Evolutionary conservation across 768 basidiomycete genomes (phyloP).

Genomic region (Psilocybe tampanensis): DNA sequence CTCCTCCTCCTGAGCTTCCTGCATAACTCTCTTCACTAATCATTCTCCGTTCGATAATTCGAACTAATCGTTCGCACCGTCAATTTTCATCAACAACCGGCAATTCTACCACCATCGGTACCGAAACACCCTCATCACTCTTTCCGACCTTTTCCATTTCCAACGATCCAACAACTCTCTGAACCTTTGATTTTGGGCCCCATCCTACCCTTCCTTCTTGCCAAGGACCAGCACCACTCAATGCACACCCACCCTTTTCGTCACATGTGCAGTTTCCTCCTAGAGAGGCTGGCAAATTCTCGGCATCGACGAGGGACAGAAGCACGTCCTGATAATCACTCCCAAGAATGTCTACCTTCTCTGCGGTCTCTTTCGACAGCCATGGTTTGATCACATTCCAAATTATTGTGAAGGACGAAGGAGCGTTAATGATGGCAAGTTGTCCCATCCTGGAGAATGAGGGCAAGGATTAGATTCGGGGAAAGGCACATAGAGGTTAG

Average conservation of each 20-base stretch:
- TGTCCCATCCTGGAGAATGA: constrained; percentile 62
- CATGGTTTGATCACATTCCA: constrained; percentile 72
- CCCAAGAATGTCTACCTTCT: constrained; percentile 69
- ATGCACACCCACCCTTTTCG: constrained; percentile 55
- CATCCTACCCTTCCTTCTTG: constrained; percentile 57
- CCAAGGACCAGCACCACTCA: constrained; percentile 74
- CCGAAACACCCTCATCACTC: not conserved
- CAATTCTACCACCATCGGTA: constrained; percentile 4
- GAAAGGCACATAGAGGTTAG: not conserved
- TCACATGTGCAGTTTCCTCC: constrained; percentile 71
- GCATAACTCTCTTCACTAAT: not conserved
- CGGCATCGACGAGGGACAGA: constrained; percentile 60
- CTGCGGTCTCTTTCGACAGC: constrained; percentile 72
- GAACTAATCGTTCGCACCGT: not conserved
- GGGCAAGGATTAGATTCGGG: constrained; percentile 1
- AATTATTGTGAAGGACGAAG: constrained; percentile 70
- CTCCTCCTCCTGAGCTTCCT: constrained; percentile 23
- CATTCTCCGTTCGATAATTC: not conserved
- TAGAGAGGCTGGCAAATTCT: constrained; percentile 59
- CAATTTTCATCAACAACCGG: constrained; percentile 2
- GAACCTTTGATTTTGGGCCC: constrained; percentile 38
- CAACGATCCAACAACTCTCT: not conserved
- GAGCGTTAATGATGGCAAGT: constrained; percentile 71
- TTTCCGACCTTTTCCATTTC: not conserved
- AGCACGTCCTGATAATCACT: constrained; percentile 58